These are phyloP conservation scores for Microbotryomycetes sp. DNA, from an alignment of 1,284 basidiomycete species.

Conservation along the genomic window DNA sequence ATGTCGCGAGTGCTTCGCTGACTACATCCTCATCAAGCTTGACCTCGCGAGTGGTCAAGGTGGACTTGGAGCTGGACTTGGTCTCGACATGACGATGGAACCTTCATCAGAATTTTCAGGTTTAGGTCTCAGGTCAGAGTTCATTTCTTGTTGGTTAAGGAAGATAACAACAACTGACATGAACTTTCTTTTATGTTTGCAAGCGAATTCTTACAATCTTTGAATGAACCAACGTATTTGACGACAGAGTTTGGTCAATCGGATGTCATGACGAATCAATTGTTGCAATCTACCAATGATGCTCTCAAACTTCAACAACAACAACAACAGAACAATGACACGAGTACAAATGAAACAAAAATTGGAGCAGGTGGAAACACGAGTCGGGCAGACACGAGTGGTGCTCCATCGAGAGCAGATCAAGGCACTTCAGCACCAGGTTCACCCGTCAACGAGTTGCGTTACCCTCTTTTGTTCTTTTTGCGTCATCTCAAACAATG, in stretches of 20 bases:
- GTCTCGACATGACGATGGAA: conserved; percentile 26
- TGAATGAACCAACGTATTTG: conserved; percentile 22
- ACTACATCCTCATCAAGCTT: conserved; percentile 4
- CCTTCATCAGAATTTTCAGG: conserved; percentile 30
- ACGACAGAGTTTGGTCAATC: background rate
- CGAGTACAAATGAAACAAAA: background rate
- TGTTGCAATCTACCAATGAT: background rate
- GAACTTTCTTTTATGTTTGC: too few species aligned
- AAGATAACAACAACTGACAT: too few species aligned
- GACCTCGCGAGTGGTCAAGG: conserved; percentile 27
- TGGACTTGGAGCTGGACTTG: conserved; percentile 26
- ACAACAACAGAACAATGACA: too few species aligned
- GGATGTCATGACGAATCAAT: background rate
- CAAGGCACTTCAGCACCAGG: conserved; percentile 24
- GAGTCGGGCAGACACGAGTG: background rate
- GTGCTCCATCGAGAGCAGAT: conserved; percentile 8
- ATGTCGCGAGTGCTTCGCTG: background rate
- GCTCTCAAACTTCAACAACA: background rate
- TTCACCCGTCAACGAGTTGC: conserved; percentile 32
- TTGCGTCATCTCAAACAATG: background rate
- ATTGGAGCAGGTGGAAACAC: background rate
- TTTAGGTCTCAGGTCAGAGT: conserved; percentile 27
- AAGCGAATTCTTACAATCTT: conserved; percentile 71
- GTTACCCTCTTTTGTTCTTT: conserved; percentile 7
- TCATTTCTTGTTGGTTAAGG: background rate